Base-by-base conservation (phyloP, 352 stramenopile genomes). In the Phytophthora tentaculata region DNA sequence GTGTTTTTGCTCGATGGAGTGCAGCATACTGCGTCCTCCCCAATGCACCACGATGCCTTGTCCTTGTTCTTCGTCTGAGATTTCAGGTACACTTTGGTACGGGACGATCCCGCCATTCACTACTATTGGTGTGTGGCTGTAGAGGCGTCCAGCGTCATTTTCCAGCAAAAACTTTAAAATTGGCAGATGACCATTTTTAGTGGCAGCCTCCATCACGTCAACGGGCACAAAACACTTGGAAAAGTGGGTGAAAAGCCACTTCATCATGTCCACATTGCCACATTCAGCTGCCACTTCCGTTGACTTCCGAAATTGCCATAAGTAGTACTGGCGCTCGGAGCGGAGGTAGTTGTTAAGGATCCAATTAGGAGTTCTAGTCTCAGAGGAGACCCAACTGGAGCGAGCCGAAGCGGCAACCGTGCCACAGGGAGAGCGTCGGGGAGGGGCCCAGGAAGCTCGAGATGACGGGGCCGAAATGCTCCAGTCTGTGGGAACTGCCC, bases 281-380 rank as follows among this genome's bases (percentile, higher is more conserved):
- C n/a, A 28, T 22, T 57, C n/a, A 3, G 24, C 44, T 24, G 61
- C 61, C 3, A 62, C 45, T 52, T 53, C 16, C 23, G 52, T 20
- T 5, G n/a, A 24, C 43, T 55, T 54, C 14, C 23, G 17, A 20
- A 64, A 64, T 35, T 63, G 45, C 19, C 48, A 60, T 9, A 13
- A 16, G 13, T 70, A 56, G 5, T 70, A 64, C 7, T 53, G 24
- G 0, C 7, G 16, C 8, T 69, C 37, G 0, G 61, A 59, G 3
- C 61, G 32, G 4, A 69, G 49, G 41, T 56, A 64, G 39, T 64
- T 59, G 14, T 1, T 45, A 0, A 69, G 47, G 6, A 47, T 51
- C 54, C 47, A 64, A n/a, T n/a, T 3, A 14, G 43, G 10, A 20
- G 17, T 1, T 12, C 47, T 17, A 2, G 47, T 19, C 4, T n/a